A percentile compares a stretch with the other conserved stretches of the same genome.
phyloP scores from a whole-genome alignment of 176 grass and related monocot genomes.

The Eleusine coracana region DNA sequence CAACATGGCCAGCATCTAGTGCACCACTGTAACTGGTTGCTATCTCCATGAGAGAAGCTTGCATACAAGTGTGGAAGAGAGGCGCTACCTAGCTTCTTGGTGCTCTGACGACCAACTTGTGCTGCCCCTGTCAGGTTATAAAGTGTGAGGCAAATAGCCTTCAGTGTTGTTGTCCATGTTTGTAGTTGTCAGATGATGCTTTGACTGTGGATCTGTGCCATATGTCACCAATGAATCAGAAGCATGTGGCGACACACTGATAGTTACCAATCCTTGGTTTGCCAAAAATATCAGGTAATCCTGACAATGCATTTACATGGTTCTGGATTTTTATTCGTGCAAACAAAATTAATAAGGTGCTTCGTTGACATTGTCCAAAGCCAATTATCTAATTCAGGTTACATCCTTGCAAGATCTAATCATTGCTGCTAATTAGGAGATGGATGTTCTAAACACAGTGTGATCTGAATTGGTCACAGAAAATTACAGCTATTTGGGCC shows the following conservation, averaged over 20 bases:
- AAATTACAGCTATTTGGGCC: neutral
- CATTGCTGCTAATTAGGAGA: neutral
- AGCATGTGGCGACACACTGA: neutral
- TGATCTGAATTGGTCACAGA: neutral
- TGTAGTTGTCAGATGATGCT: constrained; percentile 3
- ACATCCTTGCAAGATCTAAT: neutral
- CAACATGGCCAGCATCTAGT: neutral
- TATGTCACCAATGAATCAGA: constrained; percentile 6
- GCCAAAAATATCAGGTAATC: neutral
- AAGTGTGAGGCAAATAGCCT: constrained; percentile 20
- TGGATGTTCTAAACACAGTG: neutral
- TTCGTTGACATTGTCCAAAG: too few species aligned
- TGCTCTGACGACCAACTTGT: constrained; percentile 27
- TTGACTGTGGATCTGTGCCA: constrained; percentile 3
- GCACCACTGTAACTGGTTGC: constrained; percentile 24
- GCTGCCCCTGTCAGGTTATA: constrained; percentile 40
- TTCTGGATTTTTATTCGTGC: neutral
- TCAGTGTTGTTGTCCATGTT: neutral
- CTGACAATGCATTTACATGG: neutral
- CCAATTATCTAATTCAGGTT: neutral
- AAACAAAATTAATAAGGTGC: neutral
- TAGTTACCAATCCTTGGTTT: neutral
- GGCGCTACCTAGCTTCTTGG: neutral
- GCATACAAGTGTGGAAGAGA: neutral
- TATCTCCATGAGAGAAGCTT: constrained; percentile 42